These are phyloP conservation scores for Nakazawaea holstii DNA, from an alignment of 805 yeast species.

Conservation along the genomic window DNA sequence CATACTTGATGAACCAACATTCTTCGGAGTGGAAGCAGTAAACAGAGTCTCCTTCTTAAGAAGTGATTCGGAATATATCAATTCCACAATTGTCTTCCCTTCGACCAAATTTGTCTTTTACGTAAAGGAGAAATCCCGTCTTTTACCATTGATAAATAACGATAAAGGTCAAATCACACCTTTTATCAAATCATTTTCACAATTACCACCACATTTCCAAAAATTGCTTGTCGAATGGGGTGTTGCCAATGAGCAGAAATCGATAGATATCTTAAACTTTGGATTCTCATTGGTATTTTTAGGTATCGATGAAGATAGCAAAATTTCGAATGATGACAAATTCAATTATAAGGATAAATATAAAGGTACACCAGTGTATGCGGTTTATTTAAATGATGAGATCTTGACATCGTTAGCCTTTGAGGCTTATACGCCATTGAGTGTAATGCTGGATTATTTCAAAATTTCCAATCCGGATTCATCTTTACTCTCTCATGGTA, in stretches of 20 bases:
- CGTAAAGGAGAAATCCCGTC: constrained; percentile 21
- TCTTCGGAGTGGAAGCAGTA: constrained; percentile 47
- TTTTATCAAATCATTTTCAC: constrained; percentile 9
- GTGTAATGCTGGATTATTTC: constrained; percentile 18
- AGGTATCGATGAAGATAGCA: constrained; percentile 40
- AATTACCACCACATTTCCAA: constrained; percentile 14
- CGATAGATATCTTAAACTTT: constrained; percentile 12
- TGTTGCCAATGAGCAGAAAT: constrained; percentile 11
- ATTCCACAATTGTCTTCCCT: constrained; percentile 36
- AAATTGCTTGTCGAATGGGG: constrained; percentile 18
- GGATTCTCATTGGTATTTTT: constrained; percentile 34
- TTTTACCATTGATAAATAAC: constrained; percentile 20
- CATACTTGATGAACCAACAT: constrained; percentile 8
- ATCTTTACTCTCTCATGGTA: constrained; percentile 71
- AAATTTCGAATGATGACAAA: constrained; percentile 15
- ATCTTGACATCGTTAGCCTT: constrained; percentile 10
- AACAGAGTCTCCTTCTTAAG: constrained; percentile 64
- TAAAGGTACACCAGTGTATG: constrained; percentile 60
- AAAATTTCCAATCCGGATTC: constrained; percentile 38
- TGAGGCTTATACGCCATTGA: background rate
- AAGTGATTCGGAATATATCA: constrained; percentile 46
- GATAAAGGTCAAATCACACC: constrained; percentile 12
- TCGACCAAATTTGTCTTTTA: constrained; percentile 46
- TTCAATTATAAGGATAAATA: constrained; percentile 42
- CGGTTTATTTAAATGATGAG: constrained; percentile 44